These are phyloP conservation scores for Ogataea paradorogensis DNA, from an alignment of 805 yeast genomes.

Conservation along the genomic window DNA sequence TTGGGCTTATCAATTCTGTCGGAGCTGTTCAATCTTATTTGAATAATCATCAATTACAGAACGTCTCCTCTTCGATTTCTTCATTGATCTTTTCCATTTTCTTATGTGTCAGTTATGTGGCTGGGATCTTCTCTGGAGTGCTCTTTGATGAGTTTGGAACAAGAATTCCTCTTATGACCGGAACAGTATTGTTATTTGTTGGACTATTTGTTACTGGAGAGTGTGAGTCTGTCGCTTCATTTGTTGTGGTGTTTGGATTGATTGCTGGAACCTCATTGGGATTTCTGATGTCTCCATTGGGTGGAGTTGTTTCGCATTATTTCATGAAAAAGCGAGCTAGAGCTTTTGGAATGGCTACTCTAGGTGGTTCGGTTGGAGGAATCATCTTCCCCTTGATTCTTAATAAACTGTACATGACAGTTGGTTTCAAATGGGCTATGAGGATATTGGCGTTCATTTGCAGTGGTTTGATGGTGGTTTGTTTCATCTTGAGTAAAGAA, in stretches of 20 bases:
- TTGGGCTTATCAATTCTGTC: slow-evolving; percentile 56
- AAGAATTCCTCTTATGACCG: slow-evolving; percentile 38
- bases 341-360: slow-evolving; percentile 31
- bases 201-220: slow-evolving; percentile 55
- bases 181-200: slow-evolving; percentile 40
- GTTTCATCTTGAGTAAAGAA: slow-evolving; percentile 36
- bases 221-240: slow-evolving; percentile 36
- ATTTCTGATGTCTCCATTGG: slow-evolving; percentile 42
- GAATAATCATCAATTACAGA: slow-evolving; percentile 49
- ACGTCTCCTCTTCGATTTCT: slow-evolving; percentile 43
- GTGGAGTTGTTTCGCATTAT: slow-evolving; percentile 47
- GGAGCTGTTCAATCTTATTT: slow-evolving; percentile 66
- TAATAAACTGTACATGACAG: slow-evolving; percentile 39
- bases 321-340: slow-evolving; percentile 40
- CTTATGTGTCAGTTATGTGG: slow-evolving; percentile 45
- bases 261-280: slow-evolving; percentile 43
- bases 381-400: slow-evolving; percentile 56
- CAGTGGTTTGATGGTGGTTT: slow-evolving; percentile 18
- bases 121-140: slow-evolving; percentile 54
- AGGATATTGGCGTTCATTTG: slow-evolving; percentile 43
- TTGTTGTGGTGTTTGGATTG: slow-evolving; percentile 40
- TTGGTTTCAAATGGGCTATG: slow-evolving; percentile 64
- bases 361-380: slow-evolving; percentile 71
- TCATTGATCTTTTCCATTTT: slow-evolving; percentile 67
- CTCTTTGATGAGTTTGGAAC: slow-evolving; percentile 56